Evolutionary conservation across 345 rosid species (phyloP), one percentile per base, ranked within the genome.

Genomic region (Gynandropsis gynandra): DNA sequence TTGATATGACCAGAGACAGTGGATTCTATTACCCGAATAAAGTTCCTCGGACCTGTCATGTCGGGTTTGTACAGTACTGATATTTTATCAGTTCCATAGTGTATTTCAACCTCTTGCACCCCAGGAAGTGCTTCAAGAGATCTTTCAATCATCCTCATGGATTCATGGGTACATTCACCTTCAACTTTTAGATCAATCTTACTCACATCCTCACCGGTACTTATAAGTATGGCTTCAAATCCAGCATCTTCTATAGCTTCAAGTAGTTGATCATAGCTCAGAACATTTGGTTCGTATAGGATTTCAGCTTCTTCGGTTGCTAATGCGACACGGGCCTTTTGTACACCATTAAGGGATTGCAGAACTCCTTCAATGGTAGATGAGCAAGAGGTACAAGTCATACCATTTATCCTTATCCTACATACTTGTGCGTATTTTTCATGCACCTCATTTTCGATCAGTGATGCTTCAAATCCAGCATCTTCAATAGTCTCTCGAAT

Each of bases 121-220:
- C 98, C 96, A 0, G 95, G 96, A 48, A 87, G 95, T n/a, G 92
- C 95, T 47, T 59, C 79, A 62, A 90, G 85, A 6, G 96, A 82
- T 7, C 65, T 72, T 59, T 65, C 76, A 32, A 90, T 67, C 9
- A 79, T 56, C 56, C 46, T 56, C 74, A 82, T 70, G 0, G 89
- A 72, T 47, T 69, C 68, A 10, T 58, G 68, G 6, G 85, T 75
- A 66, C 61, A 52, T 24, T 72, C 49, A 0, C 98, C 98, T 4
- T 84, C 85, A 16, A 90, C 76, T 64, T 75, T 78, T 11, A 90
- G 87, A 54, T 77, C 79, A 19, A 87, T 77, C 72, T 72, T 87
- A 70, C 68, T 75, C 71, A 80, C 67, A 56, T 80, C 82, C 47
- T 80, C 83, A 0, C 95, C 92, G 0, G 85, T 74, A 17, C 95